Base-by-base conservation (phyloP, 2,329 filamentous ascomycete species). In the Colletotrichum euphorbiae region DNA sequence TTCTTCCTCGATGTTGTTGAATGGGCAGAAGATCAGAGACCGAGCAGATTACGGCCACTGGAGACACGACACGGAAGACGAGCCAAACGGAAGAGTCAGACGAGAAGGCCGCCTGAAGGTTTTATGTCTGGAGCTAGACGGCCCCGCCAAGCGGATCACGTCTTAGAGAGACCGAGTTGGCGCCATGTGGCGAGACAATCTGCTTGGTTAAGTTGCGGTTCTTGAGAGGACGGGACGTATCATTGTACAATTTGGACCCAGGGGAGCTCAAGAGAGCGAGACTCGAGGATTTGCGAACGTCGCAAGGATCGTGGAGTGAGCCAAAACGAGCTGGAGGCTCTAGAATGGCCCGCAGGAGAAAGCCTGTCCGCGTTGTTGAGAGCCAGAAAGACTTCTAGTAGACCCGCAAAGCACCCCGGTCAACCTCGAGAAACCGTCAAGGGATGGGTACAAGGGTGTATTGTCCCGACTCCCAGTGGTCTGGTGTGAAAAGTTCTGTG, bases 71-170 rank as follows among this genome's bases (percentile, higher is more conserved):
- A 60, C 54, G 54, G 21, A 42, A 43, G 40, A 65, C 36, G 54
- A 59, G 36, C 46, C 60, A 54, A 24, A 3, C n/a, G 36, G n/a
- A 21, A 24, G 33, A 54, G 38, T 15, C 19, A 17, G 11, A 17
- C 24, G 13, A 55, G 40, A 65, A 43, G 65, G 54, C 42, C 33
- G 7, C 17, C 40, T 31, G 61, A 65, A 65, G 66, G 19, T 45
- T 61, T 69, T 69, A 69, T 66, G 66, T 69, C 66, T 69, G 15
- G 19, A 31, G 21, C 11, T 24, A n/a, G 12, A 13, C 8, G 36
- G 61, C 54, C 61, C 66, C 66, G 66, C 61, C 66, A 69, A 66
- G 61, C 40, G 51, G 48, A 69, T 69, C 66, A 69, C 66, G 66
- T 69, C 66, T 69, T 66, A 13, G 19, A 48, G 55, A 60, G 21